Evolutionary conservation across 768 basidiomycete species (phyloP).

Genomic region (Chalciporus chontae): DNA sequence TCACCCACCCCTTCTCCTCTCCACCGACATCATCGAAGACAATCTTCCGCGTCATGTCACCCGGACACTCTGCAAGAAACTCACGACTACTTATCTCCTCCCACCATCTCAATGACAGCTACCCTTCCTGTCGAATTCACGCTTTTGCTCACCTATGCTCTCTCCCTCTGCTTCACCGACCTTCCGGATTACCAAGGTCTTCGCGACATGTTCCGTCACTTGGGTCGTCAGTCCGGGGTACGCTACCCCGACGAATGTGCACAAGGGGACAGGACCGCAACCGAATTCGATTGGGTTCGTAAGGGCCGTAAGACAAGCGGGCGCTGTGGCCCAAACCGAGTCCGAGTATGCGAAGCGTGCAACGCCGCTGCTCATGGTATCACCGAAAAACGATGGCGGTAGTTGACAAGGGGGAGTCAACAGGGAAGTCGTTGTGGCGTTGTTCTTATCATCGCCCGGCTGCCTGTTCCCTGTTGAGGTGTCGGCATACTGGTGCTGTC

Average conservation of each 20-base stretch:
- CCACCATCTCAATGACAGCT: constrained; percentile 57
- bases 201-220: constrained; percentile 62
- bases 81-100: constrained; percentile 5
- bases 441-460: background rate
- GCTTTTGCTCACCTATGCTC: constrained; percentile 72
- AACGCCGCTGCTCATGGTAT: constrained; percentile 26
- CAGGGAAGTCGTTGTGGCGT: constrained; percentile 6
- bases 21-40: constrained; percentile 15
- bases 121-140: constrained; percentile 81
- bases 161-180: constrained; percentile 83
- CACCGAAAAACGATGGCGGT: constrained; percentile 26
- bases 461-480: background rate
- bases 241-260: constrained; percentile 29
- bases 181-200: constrained; percentile 86
- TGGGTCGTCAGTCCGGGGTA: constrained; percentile 52
- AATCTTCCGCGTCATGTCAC: constrained; percentile 19
- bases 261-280: constrained; percentile 9
- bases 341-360: constrained; percentile 33
- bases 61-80: constrained; percentile 12
- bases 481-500: background rate
- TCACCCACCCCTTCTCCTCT: constrained; percentile 19
- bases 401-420: constrained; percentile 4
- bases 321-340: constrained; percentile 23
- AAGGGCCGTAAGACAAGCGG: constrained; percentile 29
- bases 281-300: constrained; percentile 45